Evolutionary conservation across 768 basidiomycete species (phyloP).

Genomic region (Coprinellus micaceus): DNA sequence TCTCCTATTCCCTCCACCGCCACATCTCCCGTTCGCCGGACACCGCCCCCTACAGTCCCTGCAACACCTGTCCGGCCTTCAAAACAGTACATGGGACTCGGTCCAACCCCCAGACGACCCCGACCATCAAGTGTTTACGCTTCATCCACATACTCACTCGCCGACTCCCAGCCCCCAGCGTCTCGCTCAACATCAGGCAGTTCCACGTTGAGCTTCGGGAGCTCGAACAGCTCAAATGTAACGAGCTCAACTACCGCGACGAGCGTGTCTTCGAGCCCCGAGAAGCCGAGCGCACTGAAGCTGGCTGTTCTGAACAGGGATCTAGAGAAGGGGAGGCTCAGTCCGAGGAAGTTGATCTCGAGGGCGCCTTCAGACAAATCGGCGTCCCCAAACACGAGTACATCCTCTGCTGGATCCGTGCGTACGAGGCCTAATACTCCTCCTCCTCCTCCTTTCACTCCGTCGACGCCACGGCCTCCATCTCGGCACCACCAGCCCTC

Average conservation of each 20-base stretch:
- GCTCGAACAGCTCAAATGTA: slow-evolving; percentile 37
- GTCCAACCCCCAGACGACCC: slow-evolving; percentile 31
- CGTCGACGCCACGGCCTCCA: not conserved
- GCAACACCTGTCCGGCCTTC: slow-evolving; percentile 35
- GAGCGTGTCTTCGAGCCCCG: slow-evolving; percentile 41
- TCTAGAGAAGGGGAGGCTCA: not conserved
- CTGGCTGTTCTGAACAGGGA: not conserved
- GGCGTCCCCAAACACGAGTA: not conserved
- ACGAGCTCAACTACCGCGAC: slow-evolving; percentile 40
- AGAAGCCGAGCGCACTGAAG: slow-evolving; percentile 23
- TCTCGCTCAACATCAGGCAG: slow-evolving; percentile 42
- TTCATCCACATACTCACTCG: slow-evolving; percentile 33
- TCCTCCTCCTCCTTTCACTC: slow-evolving; percentile 4
- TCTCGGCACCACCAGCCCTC: slow-evolving; percentile 1
- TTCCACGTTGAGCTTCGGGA: slow-evolving; percentile 33
- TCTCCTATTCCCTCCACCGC: slow-evolving; percentile 7
- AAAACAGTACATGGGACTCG: slow-evolving; percentile 37
- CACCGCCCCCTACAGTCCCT: slow-evolving; percentile 31
- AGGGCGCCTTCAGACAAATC: not conserved
- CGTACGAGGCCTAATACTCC: not conserved
- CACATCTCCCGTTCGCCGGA: slow-evolving; percentile 17
- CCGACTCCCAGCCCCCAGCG: slow-evolving; percentile 18
- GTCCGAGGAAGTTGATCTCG: not conserved
- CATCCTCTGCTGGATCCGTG: too few relatives aligned
- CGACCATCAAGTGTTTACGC: slow-evolving; percentile 36